phyloP scores from a whole-genome alignment of 208 protist genomes.

The Porcisia deanei region DNA sequence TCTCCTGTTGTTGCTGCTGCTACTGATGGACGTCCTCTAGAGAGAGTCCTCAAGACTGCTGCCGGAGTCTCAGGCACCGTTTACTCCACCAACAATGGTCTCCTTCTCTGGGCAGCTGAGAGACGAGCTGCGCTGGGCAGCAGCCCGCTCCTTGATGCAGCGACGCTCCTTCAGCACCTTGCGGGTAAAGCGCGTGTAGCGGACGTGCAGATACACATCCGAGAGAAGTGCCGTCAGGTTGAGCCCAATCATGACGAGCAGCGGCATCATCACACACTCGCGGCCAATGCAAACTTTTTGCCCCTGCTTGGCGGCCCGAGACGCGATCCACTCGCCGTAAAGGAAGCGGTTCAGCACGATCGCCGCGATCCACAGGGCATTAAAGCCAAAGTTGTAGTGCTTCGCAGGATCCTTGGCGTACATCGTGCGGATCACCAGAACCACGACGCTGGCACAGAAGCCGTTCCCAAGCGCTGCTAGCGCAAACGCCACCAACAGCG shows the following conservation, averaged over 20 bases:
- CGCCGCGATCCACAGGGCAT: slow-evolving; percentile 32
- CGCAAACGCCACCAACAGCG: slow-evolving; percentile 42
- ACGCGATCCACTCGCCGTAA: slow-evolving; percentile 75
- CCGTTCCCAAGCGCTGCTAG: slow-evolving; percentile 66
- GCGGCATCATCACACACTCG: slow-evolving; percentile 49
- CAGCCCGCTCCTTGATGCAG: slow-evolving; percentile 26
- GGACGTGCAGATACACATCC: slow-evolving; percentile 45
- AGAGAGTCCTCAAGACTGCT: background rate
- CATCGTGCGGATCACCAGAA: slow-evolving; percentile 65
- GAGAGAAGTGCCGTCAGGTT: slow-evolving; percentile 38
- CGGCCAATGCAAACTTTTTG: slow-evolving; percentile 31
- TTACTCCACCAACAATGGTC: background rate
- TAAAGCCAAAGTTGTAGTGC: slow-evolving; percentile 69
- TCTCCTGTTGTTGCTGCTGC: background rate
- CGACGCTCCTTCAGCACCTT: slow-evolving; percentile 46
- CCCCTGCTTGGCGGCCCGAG: slow-evolving; percentile 43
- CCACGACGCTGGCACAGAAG: slow-evolving; percentile 42
- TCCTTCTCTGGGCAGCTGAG: slow-evolving; percentile 6
- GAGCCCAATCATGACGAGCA: slow-evolving; percentile 51
- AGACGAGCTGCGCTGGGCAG: slow-evolving; percentile 1
- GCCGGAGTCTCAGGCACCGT: background rate
- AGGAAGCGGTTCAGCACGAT: slow-evolving; percentile 69
- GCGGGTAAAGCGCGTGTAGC: slow-evolving; percentile 35
- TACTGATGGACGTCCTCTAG: background rate
- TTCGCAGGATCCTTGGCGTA: slow-evolving; percentile 72